Base-by-base conservation (phyloP, 345 rosid species). In the Eucalyptus shirleyi region DNA sequence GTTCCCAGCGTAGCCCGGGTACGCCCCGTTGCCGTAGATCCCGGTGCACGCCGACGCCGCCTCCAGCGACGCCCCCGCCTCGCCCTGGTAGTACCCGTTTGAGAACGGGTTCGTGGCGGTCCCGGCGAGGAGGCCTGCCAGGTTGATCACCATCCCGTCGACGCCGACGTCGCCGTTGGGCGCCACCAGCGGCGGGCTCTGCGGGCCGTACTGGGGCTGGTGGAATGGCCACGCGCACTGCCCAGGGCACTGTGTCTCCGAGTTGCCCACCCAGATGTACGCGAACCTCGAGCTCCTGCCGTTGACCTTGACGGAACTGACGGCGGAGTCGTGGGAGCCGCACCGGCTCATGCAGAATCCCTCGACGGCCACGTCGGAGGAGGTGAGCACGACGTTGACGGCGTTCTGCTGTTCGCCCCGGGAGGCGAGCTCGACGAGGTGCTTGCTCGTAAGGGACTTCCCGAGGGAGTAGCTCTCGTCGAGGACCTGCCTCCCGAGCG, bases 11-110 rank as follows among this genome's bases (percentile, higher is more conserved):
- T 95, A 96, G 21, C 98, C 98, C 60, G 98, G 98, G 87, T 95
- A 97, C 69, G 98, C 96, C 30, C 99, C 98, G 69, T 93, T 95
- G 2, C 96, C 99, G 23, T 94, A 96, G 53, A 96, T 92, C 15
- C 98, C 99, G 21, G 95, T 89, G 87, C 99, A 97, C 67, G 99
- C 98, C 10, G 98, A 93, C 50, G 96, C 96, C 55, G 97, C 99
- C 93, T 97, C 99, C 17, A 96, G 91, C 18, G 99, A 97, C 8
- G 98, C 97, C 50, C 93, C 96, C 40, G 94, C 94, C 6, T 96
- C 94, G 6, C 98, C 99, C 88, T 96, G 98, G 55, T 92, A 96
- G 89, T 93, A 97, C 19, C 99, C 99, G 87, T 95, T 94, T 40
- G 96, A 97, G 62, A 95, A 95, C 1, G 98, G 97, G 90, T 96